phyloP scores from a whole-genome alignment of 2,329 filamentous ascomycete species.

The Ophiostoma novo-ulmi region DNA sequence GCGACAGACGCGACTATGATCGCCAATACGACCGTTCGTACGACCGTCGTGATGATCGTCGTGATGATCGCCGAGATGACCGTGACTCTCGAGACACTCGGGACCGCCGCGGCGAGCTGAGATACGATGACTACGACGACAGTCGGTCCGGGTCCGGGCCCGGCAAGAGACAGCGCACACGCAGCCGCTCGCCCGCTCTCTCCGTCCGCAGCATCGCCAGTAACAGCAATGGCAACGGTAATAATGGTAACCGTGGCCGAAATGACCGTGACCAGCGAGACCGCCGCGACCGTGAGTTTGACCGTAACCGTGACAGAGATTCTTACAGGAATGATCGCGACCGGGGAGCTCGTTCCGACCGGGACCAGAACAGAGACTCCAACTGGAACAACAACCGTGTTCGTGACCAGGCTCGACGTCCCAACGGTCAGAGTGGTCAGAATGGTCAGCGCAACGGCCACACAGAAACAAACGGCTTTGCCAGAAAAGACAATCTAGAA shows the following conservation, averaged over 20 bases:
- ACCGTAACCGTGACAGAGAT: slow-evolving; percentile 33
- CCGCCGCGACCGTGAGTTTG: slow-evolving; percentile 34
- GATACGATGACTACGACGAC: slow-evolving; percentile 34
- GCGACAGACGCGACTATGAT: not conserved
- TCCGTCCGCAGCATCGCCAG: slow-evolving; percentile 32
- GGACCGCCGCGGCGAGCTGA: slow-evolving; percentile 16
- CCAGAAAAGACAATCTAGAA: not conserved
- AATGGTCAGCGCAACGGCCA: not conserved
- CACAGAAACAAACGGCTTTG: not conserved
- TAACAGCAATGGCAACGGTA: slow-evolving; percentile 33
- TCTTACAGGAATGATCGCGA: slow-evolving; percentile 31
- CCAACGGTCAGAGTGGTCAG: not conserved
- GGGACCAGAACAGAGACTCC: slow-evolving; percentile 31
- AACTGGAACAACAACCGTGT: not conserved
- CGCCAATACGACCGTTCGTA: slow-evolving; percentile 11
- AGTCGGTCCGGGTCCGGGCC: slow-evolving; percentile 37
- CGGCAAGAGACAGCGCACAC: slow-evolving; percentile 52
- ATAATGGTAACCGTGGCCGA: slow-evolving; percentile 33
- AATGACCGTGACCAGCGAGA: slow-evolving; percentile 29
- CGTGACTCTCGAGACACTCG: not conserved
- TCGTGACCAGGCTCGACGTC: not conserved
- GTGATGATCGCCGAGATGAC: slow-evolving; percentile 14
- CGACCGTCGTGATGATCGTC: slow-evolving; percentile 46
- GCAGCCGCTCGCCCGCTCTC: slow-evolving; percentile 46
- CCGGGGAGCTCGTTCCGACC: slow-evolving; percentile 31